Base-by-base conservation (phyloP, 2,329 filamentous ascomycete species). In the Trichoderma guizhouense region DNA sequence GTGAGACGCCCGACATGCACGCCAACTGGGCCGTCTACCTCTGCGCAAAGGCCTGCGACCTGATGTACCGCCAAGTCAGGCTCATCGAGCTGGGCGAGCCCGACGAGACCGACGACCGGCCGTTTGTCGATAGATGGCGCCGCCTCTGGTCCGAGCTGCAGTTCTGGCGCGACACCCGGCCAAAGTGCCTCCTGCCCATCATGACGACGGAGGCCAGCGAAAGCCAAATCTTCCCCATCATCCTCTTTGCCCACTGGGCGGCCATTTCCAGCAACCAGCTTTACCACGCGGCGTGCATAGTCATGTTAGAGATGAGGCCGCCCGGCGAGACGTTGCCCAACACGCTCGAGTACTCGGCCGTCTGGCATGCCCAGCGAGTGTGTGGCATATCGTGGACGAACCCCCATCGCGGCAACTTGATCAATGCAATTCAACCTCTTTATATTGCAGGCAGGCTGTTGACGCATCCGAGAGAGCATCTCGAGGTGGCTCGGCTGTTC, bases 21-120 rank as follows among this genome's bases (percentile, higher is more conserved):
- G 86, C 86, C 11, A 88, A 88, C 67, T 87, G 85, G 76, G 84
- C 86, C 2, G 85, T 88, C 0, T 89, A 87, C 71, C 80, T 89
- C 0, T 85, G 82, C 62, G 85, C 85, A 7, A 84, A 84, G 71
- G 82, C 83, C 3, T 86, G 84, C 69, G 82, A 88, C 60, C 78
- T 88, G 77, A 82, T 74, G 7, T 78, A 75, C n/a, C 73, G 77
- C 47, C 75, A 77, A 5, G 79, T 78, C 5, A 74, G 77, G 39
- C 82, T 79, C 53, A 69, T 83, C 3, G 84, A 86, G 73, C 76
- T 85, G 0, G 82, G 79, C 7, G 78, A 81, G 57, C 76, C 79
- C 5, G 83, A 84, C 72, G 79, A 78, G 7, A 83, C 81, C n/a
- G 79, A 82, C 11, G 75, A 77, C 5, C 78, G 81, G 0, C 75